Evolutionary conservation across 2,329 filamentous ascomycete species (phyloP).

Genomic region (Neopestalotiopsis sp.): DNA sequence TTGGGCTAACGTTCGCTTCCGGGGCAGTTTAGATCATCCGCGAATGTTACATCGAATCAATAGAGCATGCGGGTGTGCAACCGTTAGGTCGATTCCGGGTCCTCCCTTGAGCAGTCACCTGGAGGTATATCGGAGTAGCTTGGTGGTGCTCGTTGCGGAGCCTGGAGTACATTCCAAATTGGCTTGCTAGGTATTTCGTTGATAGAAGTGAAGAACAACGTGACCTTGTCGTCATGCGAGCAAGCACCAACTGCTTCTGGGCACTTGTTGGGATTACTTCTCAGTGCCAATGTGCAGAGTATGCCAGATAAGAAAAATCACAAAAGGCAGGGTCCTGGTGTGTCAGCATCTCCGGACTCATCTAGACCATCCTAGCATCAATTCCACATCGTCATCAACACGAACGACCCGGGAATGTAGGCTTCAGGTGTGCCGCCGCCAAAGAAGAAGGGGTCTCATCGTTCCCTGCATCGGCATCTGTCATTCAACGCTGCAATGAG

Average conservation of each 20-base stretch:
- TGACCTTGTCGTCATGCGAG: conserved; percentile 12
- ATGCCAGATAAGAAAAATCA: not conserved
- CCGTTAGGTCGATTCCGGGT: not conserved
- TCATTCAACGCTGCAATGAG: not conserved
- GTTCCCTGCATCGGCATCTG: conserved; percentile 6
- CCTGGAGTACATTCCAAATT: not conserved
- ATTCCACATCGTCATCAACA: not conserved
- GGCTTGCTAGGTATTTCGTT: not conserved
- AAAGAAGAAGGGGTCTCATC: not conserved
- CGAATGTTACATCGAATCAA: not conserved
- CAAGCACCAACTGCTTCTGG: conserved; percentile 2
- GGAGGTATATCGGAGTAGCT: not conserved
- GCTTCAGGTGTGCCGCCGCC: not conserved
- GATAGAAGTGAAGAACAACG: not conserved
- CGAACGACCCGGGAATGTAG: not conserved
- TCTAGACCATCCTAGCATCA: conserved; percentile 3
- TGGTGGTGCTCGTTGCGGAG: not conserved
- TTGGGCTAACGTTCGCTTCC: not conserved
- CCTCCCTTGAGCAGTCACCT: not conserved
- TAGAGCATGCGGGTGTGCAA: not conserved
- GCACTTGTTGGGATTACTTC: not conserved
- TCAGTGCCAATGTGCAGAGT: not conserved
- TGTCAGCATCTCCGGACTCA: conserved; percentile 8
- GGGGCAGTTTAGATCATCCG: not conserved
- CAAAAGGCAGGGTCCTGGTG: not conserved